These are phyloP conservation scores for Phylloporus sp. DNA, from an alignment of 768 basidiomycete species.

Conservation along the genomic window DNA sequence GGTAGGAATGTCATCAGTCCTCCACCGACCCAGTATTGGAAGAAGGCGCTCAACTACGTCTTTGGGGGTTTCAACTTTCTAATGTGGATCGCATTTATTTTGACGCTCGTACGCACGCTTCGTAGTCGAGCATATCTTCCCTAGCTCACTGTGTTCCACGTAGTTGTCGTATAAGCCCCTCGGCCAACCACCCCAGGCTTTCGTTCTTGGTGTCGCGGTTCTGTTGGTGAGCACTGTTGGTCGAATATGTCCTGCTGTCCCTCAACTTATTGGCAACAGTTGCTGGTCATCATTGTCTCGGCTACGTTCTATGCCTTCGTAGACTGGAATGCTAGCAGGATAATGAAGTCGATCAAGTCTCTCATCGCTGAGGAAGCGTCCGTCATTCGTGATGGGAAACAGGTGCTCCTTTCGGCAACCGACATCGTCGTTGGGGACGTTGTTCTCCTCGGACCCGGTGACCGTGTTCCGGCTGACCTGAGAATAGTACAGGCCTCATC, in stretches of 20 bases:
- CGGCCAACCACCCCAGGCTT: slow-evolving; percentile 36
- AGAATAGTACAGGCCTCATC: slow-evolving; percentile 46
- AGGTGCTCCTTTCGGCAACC: slow-evolving; percentile 43
- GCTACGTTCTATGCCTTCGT: slow-evolving; percentile 44
- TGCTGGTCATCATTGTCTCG: slow-evolving; percentile 37
- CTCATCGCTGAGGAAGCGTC: slow-evolving; percentile 56
- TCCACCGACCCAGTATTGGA: slow-evolving; percentile 41
- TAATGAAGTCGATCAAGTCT: slow-evolving; percentile 51
- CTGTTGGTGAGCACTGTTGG: slow-evolving; percentile 35
- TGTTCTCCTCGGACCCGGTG: slow-evolving; percentile 45
- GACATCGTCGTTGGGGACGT: slow-evolving; percentile 55
- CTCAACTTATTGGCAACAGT: slow-evolving; percentile 17
- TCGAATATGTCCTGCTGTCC: slow-evolving; percentile 5
- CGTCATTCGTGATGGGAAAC: slow-evolving; percentile 45
- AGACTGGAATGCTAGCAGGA: slow-evolving; percentile 43
- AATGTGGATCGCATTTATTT: slow-evolving; percentile 49
- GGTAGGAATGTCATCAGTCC: slow-evolving; percentile 47
- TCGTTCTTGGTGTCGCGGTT: slow-evolving; percentile 46
- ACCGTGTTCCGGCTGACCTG: slow-evolving; percentile 56
- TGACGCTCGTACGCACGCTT: slow-evolving; percentile 34
- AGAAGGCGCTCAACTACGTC: slow-evolving; percentile 46
- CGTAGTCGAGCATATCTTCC: not conserved
- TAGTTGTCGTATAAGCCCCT: slow-evolving; percentile 49
- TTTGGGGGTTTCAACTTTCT: slow-evolving; percentile 55
- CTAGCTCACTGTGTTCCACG: slow-evolving; percentile 11